These are phyloP conservation scores for Tetrastigma voinierianum DNA, from an alignment of 164 flowering plant genomes.

Conservation along the genomic window DNA sequence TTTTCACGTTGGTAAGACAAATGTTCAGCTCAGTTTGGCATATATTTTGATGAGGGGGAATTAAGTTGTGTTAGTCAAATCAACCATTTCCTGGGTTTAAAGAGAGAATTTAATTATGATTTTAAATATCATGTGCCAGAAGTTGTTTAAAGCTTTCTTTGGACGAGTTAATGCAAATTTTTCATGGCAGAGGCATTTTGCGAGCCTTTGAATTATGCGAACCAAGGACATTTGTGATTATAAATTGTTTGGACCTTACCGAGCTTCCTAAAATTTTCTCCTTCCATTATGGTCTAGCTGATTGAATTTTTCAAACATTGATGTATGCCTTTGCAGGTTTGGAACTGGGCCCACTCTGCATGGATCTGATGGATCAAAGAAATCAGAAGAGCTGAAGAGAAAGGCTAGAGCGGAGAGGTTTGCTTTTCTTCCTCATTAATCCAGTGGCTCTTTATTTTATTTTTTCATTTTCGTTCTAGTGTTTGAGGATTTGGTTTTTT, in stretches of 20 bases:
- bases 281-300: background rate
- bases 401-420: conserved; percentile 98
- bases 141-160: too few relatives aligned
- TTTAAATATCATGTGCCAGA: too few relatives aligned
- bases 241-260: background rate
- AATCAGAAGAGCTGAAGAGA: conserved; percentile 77
- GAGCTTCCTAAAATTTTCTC: background rate
- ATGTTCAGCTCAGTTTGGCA: too few relatives aligned
- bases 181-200: too few relatives aligned
- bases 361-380: conserved; percentile 41
- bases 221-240: too few relatives aligned
- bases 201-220: too few relatives aligned
- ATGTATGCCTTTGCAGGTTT: conserved; percentile 45
- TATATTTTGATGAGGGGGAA: too few relatives aligned
- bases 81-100: too few relatives aligned
- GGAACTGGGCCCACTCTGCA: conserved; percentile 46
- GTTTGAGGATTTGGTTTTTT: background rate
- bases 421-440: background rate
- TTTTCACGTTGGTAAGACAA: too few relatives aligned
- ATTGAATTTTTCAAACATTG: background rate
- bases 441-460: background rate
- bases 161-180: too few relatives aligned
- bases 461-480: background rate
- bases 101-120: too few relatives aligned
- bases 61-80: too few relatives aligned